A percentile compares a stretch with the other conserved stretches of the same genome.
phyloP scores from a whole-genome alignment of 345 rosid species.

The Sisymbrium irio region DNA sequence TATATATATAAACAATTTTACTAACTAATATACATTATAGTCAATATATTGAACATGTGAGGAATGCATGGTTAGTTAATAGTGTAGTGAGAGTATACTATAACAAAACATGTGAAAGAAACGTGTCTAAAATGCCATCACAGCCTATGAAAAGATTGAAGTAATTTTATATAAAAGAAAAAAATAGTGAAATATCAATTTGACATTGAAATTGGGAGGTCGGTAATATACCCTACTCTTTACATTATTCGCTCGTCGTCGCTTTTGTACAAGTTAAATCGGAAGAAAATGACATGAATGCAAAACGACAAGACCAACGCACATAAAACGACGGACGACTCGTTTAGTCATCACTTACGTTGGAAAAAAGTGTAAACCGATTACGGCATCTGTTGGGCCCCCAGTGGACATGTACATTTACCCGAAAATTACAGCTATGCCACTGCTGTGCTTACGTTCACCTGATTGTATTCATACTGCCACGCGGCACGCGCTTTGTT shows the following conservation, averaged over 20 bases:
- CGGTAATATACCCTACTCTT: neutral
- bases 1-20: no score
- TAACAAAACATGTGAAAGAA: conserved; percentile 20
- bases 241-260: conserved; percentile 4
- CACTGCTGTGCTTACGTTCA: neutral
- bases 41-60: neutral
- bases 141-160: neutral
- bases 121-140: conserved; percentile 8
- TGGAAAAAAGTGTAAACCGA: neutral
- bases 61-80: neutral
- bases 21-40: neutral
- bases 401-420: neutral
- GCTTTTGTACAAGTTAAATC: conserved; percentile 22
- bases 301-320: conserved; percentile 30
- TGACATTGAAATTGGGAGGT: conserved; percentile 8
- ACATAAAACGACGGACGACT: conserved; percentile 31
- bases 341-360: conserved; percentile 27
- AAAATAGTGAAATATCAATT: neutral
- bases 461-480: no score
- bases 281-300: neutral
- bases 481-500: no score
- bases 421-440: conserved; percentile 14
- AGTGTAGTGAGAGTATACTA: neutral
- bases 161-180: neutral
- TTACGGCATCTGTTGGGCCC: conserved; percentile 15